Evolutionary conservation across 2,329 filamentous ascomycete genomes (phyloP).

Genomic region (Cladosporium oxysporum): DNA sequence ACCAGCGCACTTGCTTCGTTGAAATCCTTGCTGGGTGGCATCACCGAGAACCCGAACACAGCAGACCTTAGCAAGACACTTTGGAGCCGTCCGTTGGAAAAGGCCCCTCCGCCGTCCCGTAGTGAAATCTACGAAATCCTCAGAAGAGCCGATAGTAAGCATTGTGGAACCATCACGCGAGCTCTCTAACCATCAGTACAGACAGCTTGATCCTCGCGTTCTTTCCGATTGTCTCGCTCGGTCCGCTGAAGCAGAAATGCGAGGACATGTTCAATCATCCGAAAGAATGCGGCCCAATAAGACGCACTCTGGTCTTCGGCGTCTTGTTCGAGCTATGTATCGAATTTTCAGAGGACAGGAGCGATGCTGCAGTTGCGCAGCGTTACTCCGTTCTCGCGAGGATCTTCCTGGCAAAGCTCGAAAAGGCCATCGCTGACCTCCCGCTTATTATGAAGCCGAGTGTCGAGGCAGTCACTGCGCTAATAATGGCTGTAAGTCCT

Average conservation of each 20-base stretch:
- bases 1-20: slow-evolving; percentile 19
- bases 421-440: slow-evolving; percentile 21
- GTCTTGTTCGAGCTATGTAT: slow-evolving; percentile 21
- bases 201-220: slow-evolving; percentile 22
- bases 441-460: slow-evolving; percentile 23
- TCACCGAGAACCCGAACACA: slow-evolving; percentile 21
- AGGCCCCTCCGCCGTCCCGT: slow-evolving; percentile 10
- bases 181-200: neutral
- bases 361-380: slow-evolving; percentile 14
- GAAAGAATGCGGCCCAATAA: slow-evolving; percentile 12
- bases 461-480: slow-evolving; percentile 21
- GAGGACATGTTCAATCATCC: slow-evolving; percentile 17
- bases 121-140: slow-evolving; percentile 12
- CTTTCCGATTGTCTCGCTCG: slow-evolving; percentile 19
- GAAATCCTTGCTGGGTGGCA: slow-evolving; percentile 21
- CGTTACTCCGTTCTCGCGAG: slow-evolving; percentile 19
- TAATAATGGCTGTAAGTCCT: slow-evolving; percentile 22
- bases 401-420: slow-evolving; percentile 15
- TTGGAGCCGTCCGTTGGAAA: slow-evolving; percentile 14
- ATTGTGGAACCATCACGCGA: neutral
- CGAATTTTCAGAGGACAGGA: slow-evolving; percentile 18
- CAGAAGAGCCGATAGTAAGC: slow-evolving; percentile 9
- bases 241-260: slow-evolving; percentile 18
- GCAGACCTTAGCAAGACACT: slow-evolving; percentile 18
- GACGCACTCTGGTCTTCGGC: slow-evolving; percentile 21